Evolutionary conservation across 139 green algal species (phyloP).

Genomic region (Micractinium conductrix): DNA sequence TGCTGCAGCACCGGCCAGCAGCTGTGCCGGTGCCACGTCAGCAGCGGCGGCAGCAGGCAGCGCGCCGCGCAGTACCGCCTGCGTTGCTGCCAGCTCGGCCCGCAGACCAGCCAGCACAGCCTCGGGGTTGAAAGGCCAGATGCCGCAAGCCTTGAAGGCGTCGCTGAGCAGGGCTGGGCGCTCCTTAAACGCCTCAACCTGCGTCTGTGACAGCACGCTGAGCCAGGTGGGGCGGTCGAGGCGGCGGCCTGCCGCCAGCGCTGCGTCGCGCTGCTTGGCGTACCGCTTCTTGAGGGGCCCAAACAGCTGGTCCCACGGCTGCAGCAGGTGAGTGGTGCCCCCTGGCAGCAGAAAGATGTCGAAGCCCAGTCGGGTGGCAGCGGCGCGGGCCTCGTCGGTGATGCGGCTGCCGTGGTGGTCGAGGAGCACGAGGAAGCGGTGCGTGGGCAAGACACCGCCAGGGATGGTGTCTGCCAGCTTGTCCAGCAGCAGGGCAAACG

Average conservation of each 20-base stretch:
- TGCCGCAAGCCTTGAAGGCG: neutral
- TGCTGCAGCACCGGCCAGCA: neutral
- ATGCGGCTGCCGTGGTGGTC: conserved; percentile 2
- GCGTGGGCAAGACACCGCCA: neutral
- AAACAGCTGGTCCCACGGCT: neutral
- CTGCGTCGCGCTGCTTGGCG: neutral
- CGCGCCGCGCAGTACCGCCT: neutral
- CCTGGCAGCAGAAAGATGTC: neutral
- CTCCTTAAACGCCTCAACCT: neutral
- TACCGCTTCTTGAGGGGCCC: neutral
- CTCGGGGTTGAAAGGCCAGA: neutral
- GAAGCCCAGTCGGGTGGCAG: neutral
- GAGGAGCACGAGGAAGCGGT: neutral
- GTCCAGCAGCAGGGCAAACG: neutral
- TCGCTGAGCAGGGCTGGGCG: neutral
- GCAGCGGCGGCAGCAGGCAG: neutral
- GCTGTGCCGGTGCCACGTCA: neutral
- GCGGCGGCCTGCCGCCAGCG: too few species aligned
- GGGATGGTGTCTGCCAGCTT: neutral
- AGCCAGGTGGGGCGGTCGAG: neutral
- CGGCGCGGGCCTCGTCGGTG: neutral
- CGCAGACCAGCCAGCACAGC: neutral
- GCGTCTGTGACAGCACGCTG: neutral
- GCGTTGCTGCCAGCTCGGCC: neutral
- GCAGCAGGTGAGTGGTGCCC: neutral